phyloP scores from a whole-genome alignment of 495 filamentous ascomycete species.

The Penicillium bialowiezense region DNA sequence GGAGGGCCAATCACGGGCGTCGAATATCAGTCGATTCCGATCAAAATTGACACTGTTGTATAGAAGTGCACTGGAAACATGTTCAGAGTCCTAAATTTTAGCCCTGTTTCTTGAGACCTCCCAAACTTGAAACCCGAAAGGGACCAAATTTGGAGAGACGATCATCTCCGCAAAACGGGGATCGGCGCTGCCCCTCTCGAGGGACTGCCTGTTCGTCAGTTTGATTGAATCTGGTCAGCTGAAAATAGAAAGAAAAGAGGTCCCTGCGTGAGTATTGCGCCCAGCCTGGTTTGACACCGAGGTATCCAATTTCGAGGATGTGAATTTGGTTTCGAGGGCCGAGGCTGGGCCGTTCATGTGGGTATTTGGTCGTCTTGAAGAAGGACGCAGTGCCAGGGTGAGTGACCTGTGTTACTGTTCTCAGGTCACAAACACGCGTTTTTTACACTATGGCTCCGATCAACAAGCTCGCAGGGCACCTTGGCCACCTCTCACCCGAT shows the following conservation, averaged over 20 bases:
- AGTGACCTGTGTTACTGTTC: not conserved
- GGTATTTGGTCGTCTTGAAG: not conserved
- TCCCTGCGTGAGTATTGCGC: not conserved
- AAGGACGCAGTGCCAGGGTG: not conserved
- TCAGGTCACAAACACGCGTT: not conserved
- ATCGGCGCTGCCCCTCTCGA: not conserved
- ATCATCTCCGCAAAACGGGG: slow-evolving; percentile 5
- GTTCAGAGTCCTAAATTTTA: too few species aligned
- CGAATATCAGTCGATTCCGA: too few species aligned
- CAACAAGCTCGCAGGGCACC: slow-evolving; percentile 9
- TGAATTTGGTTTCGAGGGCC: not conserved
- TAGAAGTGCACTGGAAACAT: too few species aligned
- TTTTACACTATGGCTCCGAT: slow-evolving; percentile 10
- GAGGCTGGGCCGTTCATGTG: slow-evolving; percentile 7
- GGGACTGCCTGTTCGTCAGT: not conserved
- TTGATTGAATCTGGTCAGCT: not conserved
- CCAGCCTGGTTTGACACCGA: not conserved
- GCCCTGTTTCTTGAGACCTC: too few species aligned
- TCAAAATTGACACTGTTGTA: too few species aligned
- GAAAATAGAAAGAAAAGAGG: not conserved
- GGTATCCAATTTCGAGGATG: not conserved
- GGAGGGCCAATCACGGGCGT: too few species aligned
- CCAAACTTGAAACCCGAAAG: not conserved
- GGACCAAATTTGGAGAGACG: not conserved
- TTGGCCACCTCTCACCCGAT: slow-evolving; percentile 14